Evolutionary conservation across 495 filamentous ascomycete genomes (phyloP).

Genomic region (Aspergillus ellipticus): DNA sequence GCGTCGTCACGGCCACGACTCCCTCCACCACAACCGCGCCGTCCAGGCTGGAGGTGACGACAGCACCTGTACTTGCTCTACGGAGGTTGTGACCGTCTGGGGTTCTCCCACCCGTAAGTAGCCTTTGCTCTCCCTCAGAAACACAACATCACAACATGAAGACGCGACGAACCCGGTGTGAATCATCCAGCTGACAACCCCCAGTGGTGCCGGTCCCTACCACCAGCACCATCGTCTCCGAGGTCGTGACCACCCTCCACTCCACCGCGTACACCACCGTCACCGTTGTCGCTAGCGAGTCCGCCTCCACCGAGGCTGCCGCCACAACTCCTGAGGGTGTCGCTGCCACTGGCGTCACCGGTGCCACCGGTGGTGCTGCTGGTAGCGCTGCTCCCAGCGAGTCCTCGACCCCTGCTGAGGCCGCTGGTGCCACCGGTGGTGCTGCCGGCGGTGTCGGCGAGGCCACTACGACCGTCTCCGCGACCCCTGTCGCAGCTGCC

Average conservation of each 20-base stretch:
- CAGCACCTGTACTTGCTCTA: slow-evolving; percentile 64
- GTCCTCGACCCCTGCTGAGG: slow-evolving; percentile 4
- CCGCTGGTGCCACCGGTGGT: slow-evolving; percentile 2
- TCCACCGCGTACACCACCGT: slow-evolving; percentile 42
- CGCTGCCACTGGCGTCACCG: background rate
- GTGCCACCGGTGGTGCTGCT: background rate
- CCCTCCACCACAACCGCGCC: slow-evolving; percentile 50
- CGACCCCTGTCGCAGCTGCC: slow-evolving; percentile 25
- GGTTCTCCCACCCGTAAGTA: slow-evolving; percentile 58
- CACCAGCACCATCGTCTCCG: slow-evolving; percentile 24
- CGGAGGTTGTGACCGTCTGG: slow-evolving; percentile 58
- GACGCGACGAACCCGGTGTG: background rate
- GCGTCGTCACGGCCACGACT: slow-evolving; percentile 59
- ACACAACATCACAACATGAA: slow-evolving; percentile 2
- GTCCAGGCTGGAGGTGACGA: slow-evolving; percentile 26
- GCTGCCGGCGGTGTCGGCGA: background rate
- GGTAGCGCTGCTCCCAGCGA: slow-evolving; percentile 7
- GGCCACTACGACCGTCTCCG: slow-evolving; percentile 32
- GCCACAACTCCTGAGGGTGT: slow-evolving; percentile 31
- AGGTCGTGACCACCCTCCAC: slow-evolving; percentile 23
- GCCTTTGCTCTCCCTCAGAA: background rate
- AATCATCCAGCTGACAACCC: background rate
- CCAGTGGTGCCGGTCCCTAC: slow-evolving; percentile 30
- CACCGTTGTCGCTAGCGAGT: slow-evolving; percentile 25
- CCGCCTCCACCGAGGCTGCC: slow-evolving; percentile 12